phyloP scores from a whole-genome alignment of 352 stramenopile genomes.

The Phytophthora ohioensis region DNA sequence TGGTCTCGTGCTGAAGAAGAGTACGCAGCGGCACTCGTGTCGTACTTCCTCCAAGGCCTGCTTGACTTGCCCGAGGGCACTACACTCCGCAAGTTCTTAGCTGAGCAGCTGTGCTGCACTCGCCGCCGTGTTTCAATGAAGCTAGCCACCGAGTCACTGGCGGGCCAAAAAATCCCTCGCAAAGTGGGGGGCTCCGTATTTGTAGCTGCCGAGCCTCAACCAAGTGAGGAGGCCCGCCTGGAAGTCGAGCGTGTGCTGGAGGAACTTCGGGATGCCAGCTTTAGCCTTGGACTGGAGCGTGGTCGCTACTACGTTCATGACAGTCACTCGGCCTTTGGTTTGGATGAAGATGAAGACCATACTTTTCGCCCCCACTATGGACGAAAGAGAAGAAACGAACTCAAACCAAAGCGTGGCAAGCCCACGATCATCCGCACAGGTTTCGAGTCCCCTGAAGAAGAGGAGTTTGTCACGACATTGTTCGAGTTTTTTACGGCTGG shows the following conservation, averaged over 20 bases:
- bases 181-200: slow-evolving; percentile 76
- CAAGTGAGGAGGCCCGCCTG: slow-evolving; percentile 38
- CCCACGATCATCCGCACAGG: slow-evolving; percentile 81
- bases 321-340: background rate
- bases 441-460: slow-evolving; percentile 73
- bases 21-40: slow-evolving; percentile 69
- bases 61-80: slow-evolving; percentile 62
- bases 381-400: too few relatives aligned
- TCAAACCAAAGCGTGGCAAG: slow-evolving; percentile 44
- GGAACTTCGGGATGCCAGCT: slow-evolving; percentile 50
- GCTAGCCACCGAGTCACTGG: slow-evolving; percentile 70
- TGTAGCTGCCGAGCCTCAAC: slow-evolving; percentile 48
- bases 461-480: slow-evolving; percentile 62
- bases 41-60: slow-evolving; percentile 67
- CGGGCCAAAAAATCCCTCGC: slow-evolving; percentile 62
- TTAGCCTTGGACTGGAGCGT: slow-evolving; percentile 27
- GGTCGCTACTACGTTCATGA: slow-evolving; percentile 16
- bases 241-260: slow-evolving; percentile 48
- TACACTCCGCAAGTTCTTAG: slow-evolving; percentile 76
- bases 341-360: slow-evolving; percentile 20
- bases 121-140: slow-evolving; percentile 77
- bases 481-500: slow-evolving; percentile 77
- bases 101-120: slow-evolving; percentile 72
- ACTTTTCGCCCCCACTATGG: background rate
- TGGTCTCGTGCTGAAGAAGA: slow-evolving; percentile 75